Evolutionary conservation across 2,329 filamentous ascomycete genomes (phyloP), one percentile per base, ranked within the genome.

Genomic region (Rugonectria rugulosa): DNA sequence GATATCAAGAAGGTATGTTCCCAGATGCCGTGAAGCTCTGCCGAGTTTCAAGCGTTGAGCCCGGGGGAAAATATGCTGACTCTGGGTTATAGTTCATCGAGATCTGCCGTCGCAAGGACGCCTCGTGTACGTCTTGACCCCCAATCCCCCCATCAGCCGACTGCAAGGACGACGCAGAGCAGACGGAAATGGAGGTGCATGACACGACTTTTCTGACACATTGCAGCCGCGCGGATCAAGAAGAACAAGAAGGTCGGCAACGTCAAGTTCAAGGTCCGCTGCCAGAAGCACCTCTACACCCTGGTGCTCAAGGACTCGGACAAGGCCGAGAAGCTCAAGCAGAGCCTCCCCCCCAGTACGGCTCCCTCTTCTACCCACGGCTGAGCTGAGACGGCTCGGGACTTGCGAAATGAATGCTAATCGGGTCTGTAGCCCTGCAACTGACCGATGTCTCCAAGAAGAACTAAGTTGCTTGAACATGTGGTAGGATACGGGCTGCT

Each of bases 201-300:
- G 44, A 24, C 57, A 51, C 41, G 41, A 54, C 32, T 41, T 38
- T 55, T 65, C 72, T 76, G 62, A 76, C 70, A 59, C 60, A 29
- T 6, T 72, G 64, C 72, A 94, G 90, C 90, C 81, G 90, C 90
- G 76, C 88, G 90, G 79, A 92, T 94, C 86, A 94, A 98, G 92
- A 95, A 96, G 87, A 96, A 89, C 88, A 89, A 88, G 81, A 88
- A 90, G 83, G 83, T 84, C 75, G 86, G 89, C 78, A 89, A 94
- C 86, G 93, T 95, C 89, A 99, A 99, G 90, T 98, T 99, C 92
- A 99, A 99, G 92, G 94, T 99, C 87, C 92, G 95, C 81, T 98
- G 95, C 90, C 86, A 91, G 79, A 88, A 88, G 75, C 88, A 95
- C 86, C 86, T 99, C 71, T 99, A 99, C 90, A 97, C 95, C 71